Conservation (phyloP, 805 yeast genomes). For the Teunomyces gatunensis region DNA sequence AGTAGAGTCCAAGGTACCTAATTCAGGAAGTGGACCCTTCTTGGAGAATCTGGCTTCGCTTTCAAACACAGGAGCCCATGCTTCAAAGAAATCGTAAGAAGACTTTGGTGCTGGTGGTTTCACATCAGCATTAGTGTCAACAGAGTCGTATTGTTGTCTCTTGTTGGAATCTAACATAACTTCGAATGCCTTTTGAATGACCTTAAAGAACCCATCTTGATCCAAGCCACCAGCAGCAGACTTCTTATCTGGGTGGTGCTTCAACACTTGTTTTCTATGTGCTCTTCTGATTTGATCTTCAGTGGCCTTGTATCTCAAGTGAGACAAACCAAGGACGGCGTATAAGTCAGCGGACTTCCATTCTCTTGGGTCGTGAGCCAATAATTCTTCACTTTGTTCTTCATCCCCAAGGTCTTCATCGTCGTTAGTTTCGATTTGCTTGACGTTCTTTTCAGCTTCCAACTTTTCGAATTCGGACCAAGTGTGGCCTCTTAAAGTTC, state of each 20-base stretch:
- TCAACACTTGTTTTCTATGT: constrained; percentile 93
- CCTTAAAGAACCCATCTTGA: constrained; percentile 95
- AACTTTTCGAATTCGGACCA: constrained; percentile 96
- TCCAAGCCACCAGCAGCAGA: constrained; percentile 86
- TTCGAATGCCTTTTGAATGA: constrained; percentile 96
- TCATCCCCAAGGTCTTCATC: constrained; percentile 74
- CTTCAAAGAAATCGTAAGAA: constrained; percentile 80
- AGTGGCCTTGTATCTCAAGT: constrained; percentile 86
- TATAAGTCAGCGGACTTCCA: constrained; percentile 97
- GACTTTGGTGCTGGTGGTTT: constrained; percentile 68
- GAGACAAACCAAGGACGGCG: constrained; percentile 91
- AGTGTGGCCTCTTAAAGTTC: constrained; percentile 94
- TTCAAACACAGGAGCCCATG: constrained; percentile 90
- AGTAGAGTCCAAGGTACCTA: constrained; percentile 67
- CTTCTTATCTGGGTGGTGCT: constrained; percentile 98
- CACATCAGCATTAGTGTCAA: constrained; percentile 85
- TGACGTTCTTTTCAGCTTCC: constrained; percentile 87
- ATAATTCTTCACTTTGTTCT: constrained; percentile 64
- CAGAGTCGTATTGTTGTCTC: constrained; percentile 94
- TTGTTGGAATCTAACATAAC: constrained; percentile 78
- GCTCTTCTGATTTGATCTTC: constrained; percentile 94
- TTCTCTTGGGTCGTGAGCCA: constrained; percentile 92
- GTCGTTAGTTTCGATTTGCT: constrained; percentile 58
- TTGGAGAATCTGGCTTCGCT: constrained; percentile 90
- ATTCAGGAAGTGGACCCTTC: constrained; percentile 80